Evolutionary conservation across 768 basidiomycete species (phyloP).

Genomic region (Nidularia pulvinata): DNA sequence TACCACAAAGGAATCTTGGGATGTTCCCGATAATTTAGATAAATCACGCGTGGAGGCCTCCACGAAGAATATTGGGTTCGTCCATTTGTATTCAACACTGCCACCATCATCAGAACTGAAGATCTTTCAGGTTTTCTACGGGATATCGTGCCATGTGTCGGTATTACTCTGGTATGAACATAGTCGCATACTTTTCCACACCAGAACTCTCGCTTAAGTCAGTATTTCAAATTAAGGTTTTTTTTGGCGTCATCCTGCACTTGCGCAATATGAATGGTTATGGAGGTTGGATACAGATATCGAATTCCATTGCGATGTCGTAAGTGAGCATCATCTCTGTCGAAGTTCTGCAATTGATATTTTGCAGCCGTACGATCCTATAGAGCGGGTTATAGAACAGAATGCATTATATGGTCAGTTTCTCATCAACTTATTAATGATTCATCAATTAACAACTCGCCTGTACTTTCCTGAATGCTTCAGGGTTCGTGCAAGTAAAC

Average conservation of each 20-base stretch:
- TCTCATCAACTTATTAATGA: not conserved
- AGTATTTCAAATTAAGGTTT: slow-evolving; percentile 12
- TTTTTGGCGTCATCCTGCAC: slow-evolving; percentile 23
- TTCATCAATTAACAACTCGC: not conserved
- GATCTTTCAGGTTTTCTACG: slow-evolving; percentile 11
- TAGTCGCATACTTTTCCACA: not conserved
- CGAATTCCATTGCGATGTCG: slow-evolving; percentile 26
- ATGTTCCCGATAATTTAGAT: slow-evolving; percentile 17
- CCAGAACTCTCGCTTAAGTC: not conserved
- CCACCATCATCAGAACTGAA: not conserved
- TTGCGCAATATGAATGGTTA: slow-evolving; percentile 22
- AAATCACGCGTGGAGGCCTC: slow-evolving; percentile 16
- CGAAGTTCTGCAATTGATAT: not conserved
- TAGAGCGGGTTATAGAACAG: slow-evolving; percentile 15
- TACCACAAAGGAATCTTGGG: slow-evolving; percentile 18
- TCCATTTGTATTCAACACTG: not conserved
- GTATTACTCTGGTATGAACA: slow-evolving; percentile 21
- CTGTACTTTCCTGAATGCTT: too few species aligned
- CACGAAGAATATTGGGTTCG: slow-evolving; percentile 17
- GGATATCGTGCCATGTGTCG: slow-evolving; percentile 27
- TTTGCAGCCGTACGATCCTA: slow-evolving; percentile 22
- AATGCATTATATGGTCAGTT: slow-evolving; percentile 20
- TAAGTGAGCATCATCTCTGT: slow-evolving; percentile 5
- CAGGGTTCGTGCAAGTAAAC: slow-evolving; percentile 23
- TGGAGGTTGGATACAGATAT: slow-evolving; percentile 27